Evolutionary conservation across 148 eudicot species (phyloP).

Genomic region (Rhododendron henanense): DNA sequence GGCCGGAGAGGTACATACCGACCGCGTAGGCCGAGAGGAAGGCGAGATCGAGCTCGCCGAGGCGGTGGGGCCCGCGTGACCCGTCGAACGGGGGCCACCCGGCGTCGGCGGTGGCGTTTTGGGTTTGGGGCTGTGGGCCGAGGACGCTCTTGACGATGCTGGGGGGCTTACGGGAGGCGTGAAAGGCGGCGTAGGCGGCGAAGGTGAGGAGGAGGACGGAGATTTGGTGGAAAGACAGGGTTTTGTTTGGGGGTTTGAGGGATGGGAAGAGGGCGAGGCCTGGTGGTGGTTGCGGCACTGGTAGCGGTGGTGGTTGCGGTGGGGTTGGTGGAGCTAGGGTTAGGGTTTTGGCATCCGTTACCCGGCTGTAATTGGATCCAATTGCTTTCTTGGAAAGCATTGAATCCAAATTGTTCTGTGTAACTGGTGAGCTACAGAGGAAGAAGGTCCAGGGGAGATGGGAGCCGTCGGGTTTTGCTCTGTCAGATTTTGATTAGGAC

Average conservation of each 20-base stretch:
- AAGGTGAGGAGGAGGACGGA: conserved; percentile 69
- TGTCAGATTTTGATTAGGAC: background rate
- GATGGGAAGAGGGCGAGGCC: conserved; percentile 37
- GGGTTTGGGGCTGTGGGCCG: conserved; percentile 38
- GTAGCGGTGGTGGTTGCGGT: conserved; percentile 23
- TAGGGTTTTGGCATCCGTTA: conserved; percentile 20
- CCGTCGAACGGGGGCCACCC: conserved; percentile 89
- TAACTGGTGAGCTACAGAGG: background rate
- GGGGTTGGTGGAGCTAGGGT: conserved; percentile 12
- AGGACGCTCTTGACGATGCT: conserved; percentile 81
- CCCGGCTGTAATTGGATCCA: background rate
- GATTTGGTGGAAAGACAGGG: conserved; percentile 49
- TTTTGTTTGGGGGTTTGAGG: conserved; percentile 32
- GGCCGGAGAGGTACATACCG: conserved; percentile 90
- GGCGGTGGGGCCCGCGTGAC: conserved; percentile 68
- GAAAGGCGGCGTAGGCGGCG: conserved; percentile 78
- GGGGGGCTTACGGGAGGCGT: conserved; percentile 97
- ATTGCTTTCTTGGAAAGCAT: background rate
- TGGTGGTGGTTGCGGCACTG: conserved; percentile 36
- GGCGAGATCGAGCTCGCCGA: conserved; percentile 95
- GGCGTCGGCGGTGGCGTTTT: conserved; percentile 23
- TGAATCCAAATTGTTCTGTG: background rate
- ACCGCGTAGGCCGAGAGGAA: conserved; percentile 68
- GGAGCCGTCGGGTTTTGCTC: background rate
- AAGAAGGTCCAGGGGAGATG: background rate